Percentiles rank a stretch among this genome's conserved stretches.
phyloP scores from a whole-genome alignment of 2,329 filamentous ascomycete species.

The Colletotrichum sp. region DNA sequence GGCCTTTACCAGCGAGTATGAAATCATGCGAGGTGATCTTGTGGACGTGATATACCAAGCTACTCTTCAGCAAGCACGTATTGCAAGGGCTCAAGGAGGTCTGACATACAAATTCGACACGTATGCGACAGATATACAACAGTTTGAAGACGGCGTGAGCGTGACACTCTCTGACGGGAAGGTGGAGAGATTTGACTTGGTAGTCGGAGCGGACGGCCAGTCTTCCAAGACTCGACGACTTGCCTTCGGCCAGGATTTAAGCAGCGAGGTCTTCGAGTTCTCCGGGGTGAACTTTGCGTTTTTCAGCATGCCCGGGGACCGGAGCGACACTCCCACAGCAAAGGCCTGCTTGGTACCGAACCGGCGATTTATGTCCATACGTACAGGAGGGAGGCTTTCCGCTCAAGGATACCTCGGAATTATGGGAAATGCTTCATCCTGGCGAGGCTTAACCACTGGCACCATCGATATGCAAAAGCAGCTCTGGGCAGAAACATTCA shows the following conservation, averaged over 20 bases:
- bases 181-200: constrained; percentile 49
- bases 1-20: constrained; percentile 53
- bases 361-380: constrained; percentile 42
- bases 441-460: constrained; percentile 9
- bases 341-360: constrained; percentile 34
- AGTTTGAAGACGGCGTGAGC: constrained; percentile 23
- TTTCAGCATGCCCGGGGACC: constrained; percentile 26
- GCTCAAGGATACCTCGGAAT: constrained; percentile 44
- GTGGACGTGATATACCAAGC: constrained; percentile 46
- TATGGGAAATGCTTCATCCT: constrained; percentile 15
- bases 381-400: constrained; percentile 39
- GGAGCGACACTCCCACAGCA: constrained; percentile 38
- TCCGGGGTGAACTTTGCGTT: constrained; percentile 29
- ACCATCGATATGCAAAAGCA: constrained; percentile 23
- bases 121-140: constrained; percentile 29
- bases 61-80: constrained; percentile 21
- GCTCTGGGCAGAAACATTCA: constrained; percentile 36
- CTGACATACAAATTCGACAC: constrained; percentile 33
- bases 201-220: constrained; percentile 61
- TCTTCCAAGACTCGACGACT: constrained; percentile 49
- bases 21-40: constrained; percentile 61
- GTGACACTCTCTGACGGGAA: constrained; percentile 46
- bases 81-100: background rate
- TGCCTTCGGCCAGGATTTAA: constrained; percentile 32
- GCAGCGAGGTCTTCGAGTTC: constrained; percentile 21